These are phyloP conservation scores for Penicillium coprophilum DNA, from an alignment of 495 filamentous ascomycete species.

Conservation along the genomic window DNA sequence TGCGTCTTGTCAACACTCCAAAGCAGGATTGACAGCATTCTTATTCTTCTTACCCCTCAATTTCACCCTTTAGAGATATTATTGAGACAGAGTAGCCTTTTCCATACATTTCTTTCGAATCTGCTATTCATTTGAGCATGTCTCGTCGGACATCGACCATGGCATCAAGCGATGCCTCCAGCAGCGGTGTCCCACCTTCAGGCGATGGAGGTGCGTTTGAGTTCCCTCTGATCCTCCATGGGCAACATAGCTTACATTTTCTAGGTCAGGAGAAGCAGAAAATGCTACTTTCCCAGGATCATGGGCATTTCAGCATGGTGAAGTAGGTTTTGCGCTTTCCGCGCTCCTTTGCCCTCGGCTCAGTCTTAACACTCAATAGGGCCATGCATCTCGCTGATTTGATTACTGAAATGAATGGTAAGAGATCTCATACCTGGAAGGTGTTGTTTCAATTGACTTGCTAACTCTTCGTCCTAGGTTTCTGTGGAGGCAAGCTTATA, in stretches of 20 bases:
- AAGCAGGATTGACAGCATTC: constrained; percentile 31
- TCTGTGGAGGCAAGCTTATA: constrained; percentile 51
- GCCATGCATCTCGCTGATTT: constrained; percentile 92
- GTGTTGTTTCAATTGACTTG: constrained; percentile 1
- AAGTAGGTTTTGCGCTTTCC: constrained; percentile 46
- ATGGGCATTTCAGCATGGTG: constrained; percentile 77
- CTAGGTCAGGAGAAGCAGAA: constrained; percentile 82
- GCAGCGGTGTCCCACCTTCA: constrained; percentile 35
- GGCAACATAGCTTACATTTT: constrained; percentile 21
- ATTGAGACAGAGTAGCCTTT: constrained; percentile 2
- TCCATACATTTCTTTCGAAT: constrained; percentile 5
- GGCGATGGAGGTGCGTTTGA: constrained; percentile 43
- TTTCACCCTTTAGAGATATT: constrained; percentile 8
- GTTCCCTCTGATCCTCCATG: constrained; percentile 14
- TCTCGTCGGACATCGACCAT: constrained; percentile 48
- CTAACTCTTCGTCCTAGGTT: constrained; percentile 40
- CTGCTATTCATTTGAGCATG: constrained; percentile 37
- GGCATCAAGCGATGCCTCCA: constrained; percentile 40
- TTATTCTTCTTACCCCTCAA: constrained; percentile 24
- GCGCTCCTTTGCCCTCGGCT: constrained; percentile 10
- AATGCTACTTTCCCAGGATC: constrained; percentile 70
- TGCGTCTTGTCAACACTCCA: constrained; percentile 40
- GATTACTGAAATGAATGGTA: constrained; percentile 95
- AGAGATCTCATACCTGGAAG: not conserved
- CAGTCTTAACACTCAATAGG: constrained; percentile 41